Evolutionary conservation across 2,329 filamentous ascomycete species (phyloP).

Genomic region (Pseudogymnoascus sp.): DNA sequence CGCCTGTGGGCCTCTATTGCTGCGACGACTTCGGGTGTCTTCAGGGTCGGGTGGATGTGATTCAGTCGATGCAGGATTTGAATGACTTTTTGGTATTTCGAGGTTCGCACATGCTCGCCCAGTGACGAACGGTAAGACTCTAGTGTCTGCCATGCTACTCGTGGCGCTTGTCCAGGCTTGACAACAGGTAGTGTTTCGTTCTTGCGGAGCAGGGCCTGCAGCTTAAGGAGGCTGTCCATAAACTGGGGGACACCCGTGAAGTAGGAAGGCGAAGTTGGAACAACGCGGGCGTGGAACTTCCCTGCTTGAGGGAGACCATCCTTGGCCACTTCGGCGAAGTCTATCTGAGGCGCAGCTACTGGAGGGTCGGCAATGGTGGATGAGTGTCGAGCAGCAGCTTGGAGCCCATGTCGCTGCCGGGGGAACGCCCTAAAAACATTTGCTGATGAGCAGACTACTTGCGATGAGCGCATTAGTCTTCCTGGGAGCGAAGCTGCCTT

Average conservation of each 20-base stretch:
- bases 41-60: slow-evolving; percentile 71
- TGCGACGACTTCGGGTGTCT: slow-evolving; percentile 60
- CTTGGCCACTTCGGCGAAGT: slow-evolving; percentile 30
- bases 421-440: neutral
- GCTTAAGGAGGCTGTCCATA: slow-evolving; percentile 71
- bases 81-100: slow-evolving; percentile 73
- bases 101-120: slow-evolving; percentile 65
- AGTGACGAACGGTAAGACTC: slow-evolving; percentile 65
- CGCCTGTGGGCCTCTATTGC: slow-evolving; percentile 67
- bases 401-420: slow-evolving; percentile 12
- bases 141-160: slow-evolving; percentile 73
- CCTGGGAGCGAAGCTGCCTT: slow-evolving; percentile 27
- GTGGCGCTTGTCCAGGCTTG: slow-evolving; percentile 57
- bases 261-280: slow-evolving; percentile 87
- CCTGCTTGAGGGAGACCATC: slow-evolving; percentile 25
- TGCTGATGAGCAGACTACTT: slow-evolving; percentile 7
- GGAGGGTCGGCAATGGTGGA: slow-evolving; percentile 25
- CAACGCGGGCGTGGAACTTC: slow-evolving; percentile 55
- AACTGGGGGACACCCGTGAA: slow-evolving; percentile 82
- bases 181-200: slow-evolving; percentile 68
- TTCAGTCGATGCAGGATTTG: slow-evolving; percentile 73
- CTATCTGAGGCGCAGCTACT: slow-evolving; percentile 39
- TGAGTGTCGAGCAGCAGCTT: slow-evolving; percentile 19
- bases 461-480: slow-evolving; percentile 17
- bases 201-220: slow-evolving; percentile 65